Evolutionary conservation across 1,284 basidiomycete species (phyloP).

Genomic region (Schizopora paradoxa): DNA sequence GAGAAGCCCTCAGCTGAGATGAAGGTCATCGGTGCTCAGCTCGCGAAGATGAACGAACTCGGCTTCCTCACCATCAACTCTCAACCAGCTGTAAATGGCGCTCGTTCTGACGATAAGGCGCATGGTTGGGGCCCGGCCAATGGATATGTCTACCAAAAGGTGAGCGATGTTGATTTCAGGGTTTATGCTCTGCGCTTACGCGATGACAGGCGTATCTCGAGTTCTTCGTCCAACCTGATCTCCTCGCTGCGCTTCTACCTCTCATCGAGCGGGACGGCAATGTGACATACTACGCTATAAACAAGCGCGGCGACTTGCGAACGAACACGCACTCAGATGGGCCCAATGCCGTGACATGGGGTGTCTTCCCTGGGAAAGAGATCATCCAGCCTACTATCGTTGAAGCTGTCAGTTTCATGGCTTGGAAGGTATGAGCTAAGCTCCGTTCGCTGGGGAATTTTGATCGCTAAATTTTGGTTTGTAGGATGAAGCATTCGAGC

Average conservation of each 20-base stretch:
- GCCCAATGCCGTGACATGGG: conserved; percentile 99
- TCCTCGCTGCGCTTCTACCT: conserved; percentile 72
- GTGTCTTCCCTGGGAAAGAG: conserved; percentile 97
- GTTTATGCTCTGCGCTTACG: conserved; percentile 2
- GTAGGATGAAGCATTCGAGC: conserved; percentile 94
- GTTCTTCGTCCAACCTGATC: conserved; percentile 81
- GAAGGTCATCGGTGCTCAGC: conserved; percentile 70
- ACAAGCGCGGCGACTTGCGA: conserved; percentile 85
- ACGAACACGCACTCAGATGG: conserved; percentile 92
- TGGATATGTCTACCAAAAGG: conserved; percentile 97
- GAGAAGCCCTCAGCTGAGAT: conserved; percentile 84
- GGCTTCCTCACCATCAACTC: conserved; percentile 98
- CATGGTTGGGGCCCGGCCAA: conserved; percentile 95
- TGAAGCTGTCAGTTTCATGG: conserved; percentile 94
- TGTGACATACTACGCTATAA: conserved; percentile 96
- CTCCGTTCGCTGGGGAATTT: neutral
- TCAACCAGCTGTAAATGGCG: conserved; percentile 95
- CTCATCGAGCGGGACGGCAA: conserved; percentile 85
- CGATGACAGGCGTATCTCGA: conserved; percentile 85
- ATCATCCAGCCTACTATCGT: conserved; percentile 98
- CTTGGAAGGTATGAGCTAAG: conserved; percentile 72
- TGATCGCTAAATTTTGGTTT: conserved; percentile 4
- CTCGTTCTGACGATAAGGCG: conserved; percentile 75
- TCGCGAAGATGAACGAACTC: conserved; percentile 81
- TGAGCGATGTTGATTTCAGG: conserved; percentile 29